Base-by-base conservation (phyloP, 345 rosid species). In the Acer campestre region DNA sequence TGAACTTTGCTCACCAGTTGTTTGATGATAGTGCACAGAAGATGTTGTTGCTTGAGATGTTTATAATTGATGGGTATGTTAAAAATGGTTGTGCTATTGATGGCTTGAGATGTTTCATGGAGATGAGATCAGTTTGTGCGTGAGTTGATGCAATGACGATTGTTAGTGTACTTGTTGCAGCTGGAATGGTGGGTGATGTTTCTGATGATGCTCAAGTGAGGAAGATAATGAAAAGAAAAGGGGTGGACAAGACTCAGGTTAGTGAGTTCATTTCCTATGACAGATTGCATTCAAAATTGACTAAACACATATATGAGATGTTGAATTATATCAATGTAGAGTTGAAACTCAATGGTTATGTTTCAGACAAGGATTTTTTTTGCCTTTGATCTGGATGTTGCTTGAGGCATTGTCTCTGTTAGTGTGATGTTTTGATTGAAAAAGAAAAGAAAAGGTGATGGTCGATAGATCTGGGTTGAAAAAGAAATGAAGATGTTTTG, bases 1-100 rank as follows among this genome's bases (percentile, higher is more conserved):
- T 68, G 55, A 55, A 9, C 4, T 17, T 68, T 63, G 80, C 85
- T 27, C 76, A 73, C 17, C 70, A 71, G 25, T 76, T 85, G 78
- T 82, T 82, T 66, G 84, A 75, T 73, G 85, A 82, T 22, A 85
- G 75, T 70, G 6, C 73, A 2, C 44, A 77, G 13, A 40, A 64
- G 83, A 82, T 63, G 72, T 65, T 40, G 73, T 85, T 80, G 64
- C 85, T 59, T 85, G 85, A 85, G 82, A 82, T 75, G 85, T 27
- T 78, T 10, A 75, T 85, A 74, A 68, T 85, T 40, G 78, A 76
- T 51, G 86, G 88, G 35, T 85, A 73, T 61, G 59, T 79, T 7
- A 80, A 67, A 70, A 80, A 58, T 68, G 88, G 76, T 29, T 42
- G 17, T 74, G 74, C 79, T 20, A 59, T 35, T 12, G 80, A 83